These are phyloP conservation scores for Alliaria petiolata DNA, from an alignment of 345 rosid species.

Conservation along the genomic window DNA sequence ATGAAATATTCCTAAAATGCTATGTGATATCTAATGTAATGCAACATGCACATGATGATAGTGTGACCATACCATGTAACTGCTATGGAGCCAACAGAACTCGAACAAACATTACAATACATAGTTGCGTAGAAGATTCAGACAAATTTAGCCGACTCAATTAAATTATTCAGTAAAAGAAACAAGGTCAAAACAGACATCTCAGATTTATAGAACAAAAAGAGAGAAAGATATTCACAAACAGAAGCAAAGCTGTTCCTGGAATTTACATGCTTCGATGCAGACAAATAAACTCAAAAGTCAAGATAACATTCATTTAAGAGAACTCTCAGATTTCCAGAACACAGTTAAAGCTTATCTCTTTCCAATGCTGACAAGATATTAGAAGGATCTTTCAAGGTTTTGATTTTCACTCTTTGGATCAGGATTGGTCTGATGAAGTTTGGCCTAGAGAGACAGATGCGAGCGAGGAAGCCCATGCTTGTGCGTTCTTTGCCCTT, in stretches of 20 bases:
- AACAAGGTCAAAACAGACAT: slow-evolving; percentile 16
- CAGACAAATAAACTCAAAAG: slow-evolving; percentile 18
- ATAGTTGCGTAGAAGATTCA: background rate
- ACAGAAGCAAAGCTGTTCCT: slow-evolving; percentile 27
- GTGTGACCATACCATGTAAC: background rate
- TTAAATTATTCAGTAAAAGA: slow-evolving; percentile 13
- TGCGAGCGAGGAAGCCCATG: slow-evolving; percentile 92
- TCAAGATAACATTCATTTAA: slow-evolving; percentile 16
- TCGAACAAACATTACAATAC: background rate
- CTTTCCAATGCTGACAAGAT: slow-evolving; percentile 15
- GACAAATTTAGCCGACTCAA: background rate
- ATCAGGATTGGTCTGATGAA: slow-evolving; percentile 54
- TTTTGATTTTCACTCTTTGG: slow-evolving; percentile 14
- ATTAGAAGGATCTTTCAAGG: background rate
- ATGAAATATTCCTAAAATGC: background rate
- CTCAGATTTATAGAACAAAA: slow-evolving; percentile 17
- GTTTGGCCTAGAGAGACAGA: slow-evolving; percentile 82
- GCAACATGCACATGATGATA: background rate
- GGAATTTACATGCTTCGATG: slow-evolving; percentile 25
- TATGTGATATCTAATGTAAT: background rate
- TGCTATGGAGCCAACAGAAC: background rate
- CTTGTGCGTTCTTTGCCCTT: slow-evolving; percentile 72
- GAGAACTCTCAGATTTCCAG: slow-evolving; percentile 13
- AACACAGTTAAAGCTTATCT: slow-evolving; percentile 17
- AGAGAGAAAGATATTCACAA: slow-evolving; percentile 16